phyloP scores from a whole-genome alignment of 768 basidiomycete genomes.

The Fomitopsis serialis region DNA sequence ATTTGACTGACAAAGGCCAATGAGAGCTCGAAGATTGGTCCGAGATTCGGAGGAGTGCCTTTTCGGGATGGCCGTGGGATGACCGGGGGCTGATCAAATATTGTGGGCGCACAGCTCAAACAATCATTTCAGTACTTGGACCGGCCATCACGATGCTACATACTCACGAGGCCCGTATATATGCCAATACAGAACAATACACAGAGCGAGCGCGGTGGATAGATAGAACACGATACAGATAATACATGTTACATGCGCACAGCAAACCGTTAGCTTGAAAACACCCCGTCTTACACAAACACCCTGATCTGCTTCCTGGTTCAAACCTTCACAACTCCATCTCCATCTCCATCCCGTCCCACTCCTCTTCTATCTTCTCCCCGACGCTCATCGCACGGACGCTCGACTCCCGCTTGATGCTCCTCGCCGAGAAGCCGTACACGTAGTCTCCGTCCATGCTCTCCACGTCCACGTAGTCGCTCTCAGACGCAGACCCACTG shows the following conservation, averaged over 20 bases:
- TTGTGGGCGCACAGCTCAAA: no score
- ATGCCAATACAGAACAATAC: background rate
- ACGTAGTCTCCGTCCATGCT: slow-evolving; percentile 21
- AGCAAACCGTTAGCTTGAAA: background rate
- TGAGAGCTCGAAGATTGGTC: no score
- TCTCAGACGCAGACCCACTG: slow-evolving; percentile 27
- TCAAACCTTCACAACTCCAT: background rate
- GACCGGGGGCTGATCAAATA: no score
- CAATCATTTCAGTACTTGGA: no score
- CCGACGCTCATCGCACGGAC: slow-evolving; percentile 7
- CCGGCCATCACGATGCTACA: background rate
- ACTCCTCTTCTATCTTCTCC: slow-evolving; percentile 35
- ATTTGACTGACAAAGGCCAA: no score
- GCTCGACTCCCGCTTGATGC: slow-evolving; percentile 19
- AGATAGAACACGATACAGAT: background rate
- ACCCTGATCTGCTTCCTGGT: background rate
- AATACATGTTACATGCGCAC: background rate
- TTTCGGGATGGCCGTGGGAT: no score
- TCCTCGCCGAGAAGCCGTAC: slow-evolving; percentile 19
- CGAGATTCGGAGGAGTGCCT: no score
- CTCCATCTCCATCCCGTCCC: slow-evolving; percentile 51
- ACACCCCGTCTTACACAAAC: background rate
- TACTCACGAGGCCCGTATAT: background rate
- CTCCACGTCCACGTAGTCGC: slow-evolving; percentile 28
- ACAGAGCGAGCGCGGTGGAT: background rate